Base-by-base conservation (phyloP, 192 early-diverging fungal genomes). In the Chytriomyces confervae region DNA sequence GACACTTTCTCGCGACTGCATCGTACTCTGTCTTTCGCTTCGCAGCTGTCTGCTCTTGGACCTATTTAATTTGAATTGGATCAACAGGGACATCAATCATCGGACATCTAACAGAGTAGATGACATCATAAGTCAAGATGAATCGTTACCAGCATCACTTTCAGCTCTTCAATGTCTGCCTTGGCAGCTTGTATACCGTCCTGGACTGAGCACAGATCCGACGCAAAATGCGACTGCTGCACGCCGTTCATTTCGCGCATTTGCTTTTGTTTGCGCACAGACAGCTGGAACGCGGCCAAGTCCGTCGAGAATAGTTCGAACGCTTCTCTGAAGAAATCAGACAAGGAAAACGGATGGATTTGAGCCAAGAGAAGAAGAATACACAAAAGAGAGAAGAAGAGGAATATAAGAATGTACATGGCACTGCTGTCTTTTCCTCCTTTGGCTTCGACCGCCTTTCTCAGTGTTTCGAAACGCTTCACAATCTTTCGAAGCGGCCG, bases 11-110 rank as follows among this genome's bases (percentile, higher is more conserved):
- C 13, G 90, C 89, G 2, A 91, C 66, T 51, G 48, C 77, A 76
- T 91, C 89, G 72, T 91, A 91, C 73, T 89, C 83, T 44, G 84
- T 88, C 53, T 87, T 85, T 68, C 86, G 50, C n/a, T 77, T 50
- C 11, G 74, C 67, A 51, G 88, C 80, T 16, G 85, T 88, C 23
- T 79, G 68, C 61, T 71, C 53, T 13, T 57, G 53, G 16, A 20
- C 20, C 13, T n/a, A 5, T 57, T 57, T 13, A 0, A 57, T n/a
- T n/a, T n/a, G n/a, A n/a, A n/a, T n/a, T n/a, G n/a, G n/a, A n/a
- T n/a, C n/a, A n/a, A n/a, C n/a, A n/a, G n/a, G n/a, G n/a, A n/a
- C n/a, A n/a, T n/a, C n/a, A n/a, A n/a, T n/a, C n/a, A n/a, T n/a
- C n/a, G n/a, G n/a, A n/a, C n/a, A n/a, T n/a, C n/a, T n/a, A n/a